Evolutionary conservation across 169 alveolate genomes (phyloP), one percentile per base, ranked within the genome.

Genomic region (Babesia divergens): DNA sequence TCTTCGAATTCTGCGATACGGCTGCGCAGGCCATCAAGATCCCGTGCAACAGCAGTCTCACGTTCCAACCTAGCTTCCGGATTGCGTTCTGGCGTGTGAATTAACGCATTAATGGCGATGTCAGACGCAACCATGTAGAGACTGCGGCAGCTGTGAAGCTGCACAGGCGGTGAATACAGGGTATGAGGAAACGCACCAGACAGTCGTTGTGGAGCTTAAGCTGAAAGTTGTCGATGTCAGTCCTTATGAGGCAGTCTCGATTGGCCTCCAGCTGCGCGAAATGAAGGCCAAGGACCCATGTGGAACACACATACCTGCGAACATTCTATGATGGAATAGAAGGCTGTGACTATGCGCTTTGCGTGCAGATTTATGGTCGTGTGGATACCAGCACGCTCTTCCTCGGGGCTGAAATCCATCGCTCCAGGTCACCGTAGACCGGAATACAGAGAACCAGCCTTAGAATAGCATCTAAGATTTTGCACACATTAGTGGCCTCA

Each of bases 141-240:
- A 40, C 62, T 69, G 56, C 80, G 64, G 52, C 74, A 54, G 22
- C 80, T 59, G 29, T 80, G 88, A 2, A 80, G 43, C 88, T 80
- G 51, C 42, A 69, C 20, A 34, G 38, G 13, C 28, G 9, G n/a
- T 5, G 9, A 9, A 2, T 7, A 6, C 32, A 51, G n/a, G 20
- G 6, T 1, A 7, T 9, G 18, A 22, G 20, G 20, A 51, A 3
- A 54, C 80, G 37, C 54, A 80, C 88, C 43, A 80, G 44, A 24
- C 67, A 24, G 47, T 80, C 88, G 58, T 60, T 64, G 55, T 69
- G 88, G 29, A 80, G 32, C 44, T 80, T 80, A 16, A 80, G 28
- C 62, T 80, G 88, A n/a, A 80, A 80, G 53, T 80, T 80, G 72
- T 80, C 88, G 28, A 80, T 54, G 20, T 69, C 82, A 18, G 88